Conservation (phyloP, 768 basidiomycete species). For the Hericium alpestre region DNA sequence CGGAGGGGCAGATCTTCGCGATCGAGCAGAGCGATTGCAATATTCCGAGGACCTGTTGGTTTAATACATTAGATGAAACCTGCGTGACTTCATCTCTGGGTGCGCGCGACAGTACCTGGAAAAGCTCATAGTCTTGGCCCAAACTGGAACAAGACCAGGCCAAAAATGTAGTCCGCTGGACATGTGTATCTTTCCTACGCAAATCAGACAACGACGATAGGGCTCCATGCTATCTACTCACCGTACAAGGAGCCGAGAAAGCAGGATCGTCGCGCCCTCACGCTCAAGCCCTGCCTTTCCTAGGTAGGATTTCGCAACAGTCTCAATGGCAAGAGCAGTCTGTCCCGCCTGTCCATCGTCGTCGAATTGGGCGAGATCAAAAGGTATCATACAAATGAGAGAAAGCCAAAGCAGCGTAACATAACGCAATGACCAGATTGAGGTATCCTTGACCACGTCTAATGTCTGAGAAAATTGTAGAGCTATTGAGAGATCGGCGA, state of each 20-base stretch:
- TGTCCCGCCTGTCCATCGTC: constrained; percentile 38
- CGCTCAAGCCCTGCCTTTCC: constrained; percentile 71
- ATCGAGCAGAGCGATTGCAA: constrained; percentile 65
- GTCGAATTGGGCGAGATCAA: constrained; percentile 81
- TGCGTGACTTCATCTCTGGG: background rate
- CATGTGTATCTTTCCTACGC: constrained; percentile 43
- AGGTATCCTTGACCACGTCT: constrained; percentile 27
- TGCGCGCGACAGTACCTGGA: constrained; percentile 5
- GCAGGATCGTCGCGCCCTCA: constrained; percentile 70
- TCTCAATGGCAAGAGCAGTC: constrained; percentile 50
- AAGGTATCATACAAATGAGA: constrained; percentile 88
- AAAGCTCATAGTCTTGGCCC: constrained; percentile 3
- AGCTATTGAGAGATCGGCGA: constrained; percentile 69
- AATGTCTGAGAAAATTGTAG: constrained; percentile 50
- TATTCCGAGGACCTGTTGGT: constrained; percentile 50
- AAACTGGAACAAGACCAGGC: constrained; percentile 3
- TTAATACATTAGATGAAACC: background rate
- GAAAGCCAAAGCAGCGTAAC: constrained; percentile 87
- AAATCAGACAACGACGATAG: background rate
- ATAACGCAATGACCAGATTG: constrained; percentile 75
- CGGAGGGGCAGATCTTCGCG: constrained; percentile 48
- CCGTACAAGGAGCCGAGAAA: constrained; percentile 77
- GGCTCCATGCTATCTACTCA: constrained; percentile 19
- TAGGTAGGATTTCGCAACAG: constrained; percentile 46
- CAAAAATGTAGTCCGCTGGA: constrained; percentile 5